Evolutionary conservation across 2,329 filamentous ascomycete species (phyloP).

Genomic region (Sporothrix pseudoabietina): DNA sequence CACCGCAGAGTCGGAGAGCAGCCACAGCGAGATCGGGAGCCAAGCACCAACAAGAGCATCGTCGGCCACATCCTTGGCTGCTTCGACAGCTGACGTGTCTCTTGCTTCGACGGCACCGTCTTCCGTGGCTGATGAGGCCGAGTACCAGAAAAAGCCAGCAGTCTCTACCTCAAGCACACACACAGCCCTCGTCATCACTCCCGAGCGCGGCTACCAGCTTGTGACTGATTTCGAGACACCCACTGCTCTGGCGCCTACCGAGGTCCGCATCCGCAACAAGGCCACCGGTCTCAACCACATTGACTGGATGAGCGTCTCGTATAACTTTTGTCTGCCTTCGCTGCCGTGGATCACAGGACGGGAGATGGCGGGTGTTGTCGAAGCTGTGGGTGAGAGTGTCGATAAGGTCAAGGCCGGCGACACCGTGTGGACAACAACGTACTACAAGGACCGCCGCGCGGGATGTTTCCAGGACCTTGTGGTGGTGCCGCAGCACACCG

Average conservation of each 20-base stretch:
- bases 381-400: constrained; percentile 25
- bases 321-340: constrained; percentile 47
- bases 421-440: constrained; percentile 42
- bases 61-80: not conserved
- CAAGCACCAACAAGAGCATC: constrained; percentile 10
- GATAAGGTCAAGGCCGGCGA: constrained; percentile 35
- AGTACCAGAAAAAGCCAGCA: not conserved
- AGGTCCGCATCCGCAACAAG: constrained; percentile 43
- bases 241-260: constrained; percentile 27
- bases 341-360: constrained; percentile 33
- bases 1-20: not conserved
- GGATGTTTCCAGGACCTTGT: constrained; percentile 49
- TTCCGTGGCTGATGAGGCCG: not conserved
- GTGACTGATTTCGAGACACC: constrained; percentile 6
- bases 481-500: constrained; percentile 47
- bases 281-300: constrained; percentile 44
- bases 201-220: constrained; percentile 11
- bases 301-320: constrained; percentile 48
- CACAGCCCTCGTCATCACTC: constrained; percentile 17
- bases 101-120: not conserved
- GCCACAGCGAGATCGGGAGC: not conserved
- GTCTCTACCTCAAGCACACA: not conserved
- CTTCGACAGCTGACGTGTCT: not conserved
- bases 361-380: constrained; percentile 35
- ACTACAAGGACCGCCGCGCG: constrained; percentile 47